Evolutionary conservation across 2,329 filamentous ascomycete genomes (phyloP).

Genomic region (Aspergillus carbonarius): DNA sequence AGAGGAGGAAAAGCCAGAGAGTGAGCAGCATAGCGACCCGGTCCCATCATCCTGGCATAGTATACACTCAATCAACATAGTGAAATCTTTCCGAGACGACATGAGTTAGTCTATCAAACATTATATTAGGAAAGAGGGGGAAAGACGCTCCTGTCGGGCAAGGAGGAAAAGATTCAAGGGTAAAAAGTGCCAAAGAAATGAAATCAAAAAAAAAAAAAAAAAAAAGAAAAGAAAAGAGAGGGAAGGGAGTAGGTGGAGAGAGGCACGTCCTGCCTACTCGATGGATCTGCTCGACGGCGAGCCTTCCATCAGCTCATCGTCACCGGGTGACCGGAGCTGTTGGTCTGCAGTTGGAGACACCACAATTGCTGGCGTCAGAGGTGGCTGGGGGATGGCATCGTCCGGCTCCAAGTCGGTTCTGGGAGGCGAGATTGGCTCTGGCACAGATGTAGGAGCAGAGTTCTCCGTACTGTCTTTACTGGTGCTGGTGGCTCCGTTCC

Average conservation of each 20-base stretch:
- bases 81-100: constrained; percentile 28
- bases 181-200: background rate
- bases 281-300: constrained; percentile 25
- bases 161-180: background rate
- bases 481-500: constrained; percentile 50
- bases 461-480: constrained; percentile 41
- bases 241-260: background rate
- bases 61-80: constrained; percentile 21
- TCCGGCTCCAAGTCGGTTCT: constrained; percentile 23
- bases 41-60: constrained; percentile 10
- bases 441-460: constrained; percentile 30
- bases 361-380: constrained; percentile 36
- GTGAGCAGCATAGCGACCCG: background rate
- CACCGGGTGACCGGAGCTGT: constrained; percentile 20
- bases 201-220: background rate
- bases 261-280: constrained; percentile 21
- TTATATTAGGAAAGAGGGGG: constrained; percentile 28
- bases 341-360: constrained; percentile 32
- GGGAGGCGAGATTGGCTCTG: constrained; percentile 33
- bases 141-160: background rate
- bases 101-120: constrained; percentile 35
- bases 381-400: constrained; percentile 21
- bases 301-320: constrained; percentile 20
- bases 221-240: too few species aligned
- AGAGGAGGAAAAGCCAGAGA: constrained; percentile 7